Percentiles rank a stretch among this genome's conserved stretches.
phyloP scores from a whole-genome alignment of 2,329 filamentous ascomycete genomes.

The Xenoacremonium recifei region DNA sequence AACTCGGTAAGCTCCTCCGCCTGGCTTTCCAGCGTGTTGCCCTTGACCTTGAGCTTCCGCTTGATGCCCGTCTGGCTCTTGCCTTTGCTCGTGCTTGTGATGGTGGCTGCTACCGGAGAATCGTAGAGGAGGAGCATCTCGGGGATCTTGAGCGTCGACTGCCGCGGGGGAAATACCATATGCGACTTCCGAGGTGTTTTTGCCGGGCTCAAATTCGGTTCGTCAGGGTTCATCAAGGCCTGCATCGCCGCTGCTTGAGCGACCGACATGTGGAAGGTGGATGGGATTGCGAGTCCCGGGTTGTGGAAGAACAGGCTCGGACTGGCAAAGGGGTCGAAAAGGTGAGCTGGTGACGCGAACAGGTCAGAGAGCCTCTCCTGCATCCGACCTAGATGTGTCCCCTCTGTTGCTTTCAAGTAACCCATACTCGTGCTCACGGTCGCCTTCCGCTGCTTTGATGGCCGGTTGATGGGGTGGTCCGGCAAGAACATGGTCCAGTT shows the following conservation, averaged over 20 bases:
- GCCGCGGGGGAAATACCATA: slow-evolving; percentile 47
- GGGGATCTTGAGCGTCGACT: slow-evolving; percentile 49
- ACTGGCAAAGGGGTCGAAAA: slow-evolving; percentile 62
- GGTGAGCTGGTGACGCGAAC: slow-evolving; percentile 46
- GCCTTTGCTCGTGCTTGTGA: slow-evolving; percentile 44
- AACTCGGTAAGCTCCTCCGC: slow-evolving; percentile 45
- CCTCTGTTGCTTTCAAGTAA: slow-evolving; percentile 22
- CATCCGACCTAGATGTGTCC: slow-evolving; percentile 37
- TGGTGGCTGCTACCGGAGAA: slow-evolving; percentile 20
- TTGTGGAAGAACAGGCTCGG: slow-evolving; percentile 58
- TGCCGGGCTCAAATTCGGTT: slow-evolving; percentile 1
- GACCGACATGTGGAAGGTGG: slow-evolving; percentile 39
- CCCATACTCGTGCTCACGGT: slow-evolving; percentile 10
- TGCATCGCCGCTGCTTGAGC: slow-evolving; percentile 25
- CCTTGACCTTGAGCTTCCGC: slow-evolving; percentile 3
- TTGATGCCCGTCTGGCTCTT: slow-evolving; percentile 44
- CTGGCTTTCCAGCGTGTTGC: slow-evolving; percentile 47
- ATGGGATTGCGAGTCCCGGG: slow-evolving; percentile 45
- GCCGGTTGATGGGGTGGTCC: slow-evolving; percentile 45
- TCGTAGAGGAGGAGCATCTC: slow-evolving; percentile 49
- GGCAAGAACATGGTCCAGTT: slow-evolving; percentile 63
- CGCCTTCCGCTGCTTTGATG: slow-evolving; percentile 14
- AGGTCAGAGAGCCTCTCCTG: slow-evolving; percentile 36
- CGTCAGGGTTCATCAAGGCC: slow-evolving; percentile 21
- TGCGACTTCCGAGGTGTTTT: slow-evolving; percentile 39